Evolutionary conservation across 805 yeast species (phyloP).

Genomic region (Starmerella floris): DNA sequence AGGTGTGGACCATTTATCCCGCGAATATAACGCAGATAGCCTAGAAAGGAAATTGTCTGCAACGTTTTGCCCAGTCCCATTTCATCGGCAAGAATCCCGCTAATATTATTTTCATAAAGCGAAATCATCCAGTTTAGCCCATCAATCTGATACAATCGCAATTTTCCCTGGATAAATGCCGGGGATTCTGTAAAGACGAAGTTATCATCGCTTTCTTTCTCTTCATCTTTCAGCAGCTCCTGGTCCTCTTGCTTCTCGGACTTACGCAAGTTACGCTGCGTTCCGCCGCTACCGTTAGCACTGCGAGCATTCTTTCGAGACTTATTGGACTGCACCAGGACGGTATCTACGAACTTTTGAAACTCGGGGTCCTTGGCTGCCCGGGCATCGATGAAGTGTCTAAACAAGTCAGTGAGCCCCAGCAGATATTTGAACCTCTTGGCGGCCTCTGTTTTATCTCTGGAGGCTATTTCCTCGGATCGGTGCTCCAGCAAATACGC

Average conservation of each 20-base stretch:
- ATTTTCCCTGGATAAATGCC: conserved; percentile 52
- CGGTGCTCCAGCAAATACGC: conserved; percentile 25
- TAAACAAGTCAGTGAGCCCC: conserved; percentile 71
- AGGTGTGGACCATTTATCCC: conserved; percentile 80
- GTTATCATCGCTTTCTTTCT: conserved; percentile 40
- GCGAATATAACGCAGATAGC: conserved; percentile 67
- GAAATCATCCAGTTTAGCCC: conserved; percentile 93
- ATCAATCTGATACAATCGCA: conserved; percentile 86
- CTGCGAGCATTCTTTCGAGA: conserved; percentile 5
- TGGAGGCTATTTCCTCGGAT: conserved; percentile 17
- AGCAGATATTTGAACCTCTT: conserved; percentile 67
- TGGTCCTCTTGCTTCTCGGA: conserved; percentile 95
- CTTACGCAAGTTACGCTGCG: conserved; percentile 51
- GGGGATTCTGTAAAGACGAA: conserved; percentile 83
- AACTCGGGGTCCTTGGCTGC: conserved; percentile 67
- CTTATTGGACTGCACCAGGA: conserved; percentile 19
- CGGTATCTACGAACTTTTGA: conserved; percentile 24
- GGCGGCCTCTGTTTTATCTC: conserved; percentile 47
- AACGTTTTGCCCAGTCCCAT: conserved; percentile 97
- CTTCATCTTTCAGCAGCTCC: conserved; percentile 75
- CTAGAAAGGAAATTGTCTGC: conserved; percentile 86
- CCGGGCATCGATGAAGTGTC: conserved; percentile 72
- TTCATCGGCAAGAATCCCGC: conserved; percentile 94
- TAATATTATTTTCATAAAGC: conserved; percentile 70
- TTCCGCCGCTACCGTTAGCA: conserved; percentile 17